Base-by-base conservation (phyloP, 208 protist species). In the Crithidia thermophila region DNA sequence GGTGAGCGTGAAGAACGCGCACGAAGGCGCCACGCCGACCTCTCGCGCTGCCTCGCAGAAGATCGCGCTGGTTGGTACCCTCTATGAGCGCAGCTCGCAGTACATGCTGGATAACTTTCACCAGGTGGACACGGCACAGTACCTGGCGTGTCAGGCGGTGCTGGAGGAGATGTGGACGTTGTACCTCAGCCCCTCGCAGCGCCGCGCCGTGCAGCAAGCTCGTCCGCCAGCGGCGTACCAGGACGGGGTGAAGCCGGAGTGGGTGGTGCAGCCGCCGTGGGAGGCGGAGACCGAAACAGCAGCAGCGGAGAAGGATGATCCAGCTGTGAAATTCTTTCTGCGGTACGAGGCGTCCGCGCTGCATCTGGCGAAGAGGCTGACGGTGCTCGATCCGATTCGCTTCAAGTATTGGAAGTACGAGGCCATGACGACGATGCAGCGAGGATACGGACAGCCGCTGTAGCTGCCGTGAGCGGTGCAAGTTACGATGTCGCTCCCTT, bases 401-500 rank as follows among this genome's bases (percentile, higher is more conserved):
- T 58, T 57, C 25, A 95, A 91, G 71, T 91, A 91, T 58, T 95
- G 90, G 90, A 82, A 79, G 34, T 16, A 81, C 50, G 84, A 90
- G 27, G 77, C 78, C 3, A 75, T 65, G 27, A 53, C 61, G 11
- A 58, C 91, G 36, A 73, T 94, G 45, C 76, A 82, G 28, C 80
- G 89, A 13, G 37, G 81, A 20, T 94, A 94, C 64, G 60, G 57
- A 46, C 20, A 34, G 25, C 28, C 42, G 21, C 23, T 45, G 21
- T 71, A 45, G 4, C 36, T 23, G 21, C 5, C n/a, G 3, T 16
- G 39, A 55, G 7, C 1, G 57, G 27, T 11, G 5, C 13, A 64
- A 51, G 18, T 4, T 14, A 58, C 14, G 52, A 6, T 58, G 30
- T 11, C 4, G 25, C 37, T 39, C 27, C 39, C 39, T 16, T 43